phyloP scores from a whole-genome alignment of 2,329 filamentous ascomycete genomes.

The Colletotrichum eleusines region DNA sequence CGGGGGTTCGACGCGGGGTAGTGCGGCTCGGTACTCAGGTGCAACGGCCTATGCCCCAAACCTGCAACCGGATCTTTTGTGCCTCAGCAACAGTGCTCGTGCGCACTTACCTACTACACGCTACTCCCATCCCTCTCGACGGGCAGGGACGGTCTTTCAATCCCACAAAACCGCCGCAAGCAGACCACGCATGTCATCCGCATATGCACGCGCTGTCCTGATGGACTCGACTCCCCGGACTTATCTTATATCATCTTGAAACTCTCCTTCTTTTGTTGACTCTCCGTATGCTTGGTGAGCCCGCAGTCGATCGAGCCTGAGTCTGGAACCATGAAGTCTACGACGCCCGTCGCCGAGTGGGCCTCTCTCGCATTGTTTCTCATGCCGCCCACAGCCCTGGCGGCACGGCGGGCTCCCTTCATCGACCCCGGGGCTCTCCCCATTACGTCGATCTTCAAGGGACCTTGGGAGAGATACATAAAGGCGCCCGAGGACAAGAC shows the following conservation, averaged over 20 bases:
- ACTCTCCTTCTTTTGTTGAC: neutral
- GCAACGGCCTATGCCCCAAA: conserved; percentile 20
- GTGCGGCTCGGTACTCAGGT: conserved; percentile 27
- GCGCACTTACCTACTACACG: conserved; percentile 1
- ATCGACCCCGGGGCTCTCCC: conserved; percentile 47
- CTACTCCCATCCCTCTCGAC: conserved; percentile 2
- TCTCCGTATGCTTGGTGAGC: neutral
- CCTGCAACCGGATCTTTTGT: conserved; percentile 27
- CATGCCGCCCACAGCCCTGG: conserved; percentile 12
- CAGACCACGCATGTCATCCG: conserved; percentile 4
- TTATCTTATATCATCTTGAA: neutral
- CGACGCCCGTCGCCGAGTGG: conserved; percentile 15
- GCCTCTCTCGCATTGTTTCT: conserved; percentile 16
- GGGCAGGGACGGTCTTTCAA: conserved; percentile 6
- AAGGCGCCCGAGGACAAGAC: conserved; percentile 52
- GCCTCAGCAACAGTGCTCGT: conserved; percentile 21
- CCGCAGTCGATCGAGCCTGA: neutral
- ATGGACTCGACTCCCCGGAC: conserved; percentile 22
- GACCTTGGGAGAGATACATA: conserved; percentile 55
- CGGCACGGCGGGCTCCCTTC: conserved; percentile 28
- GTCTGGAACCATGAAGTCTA: conserved; percentile 24
- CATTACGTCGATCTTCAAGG: conserved; percentile 51
- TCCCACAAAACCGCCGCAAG: neutral
- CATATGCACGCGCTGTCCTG: neutral
- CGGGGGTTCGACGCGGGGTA: conserved; percentile 37